Base-by-base conservation (phyloP, 306 rosid species). In the Casuarina glauca region DNA sequence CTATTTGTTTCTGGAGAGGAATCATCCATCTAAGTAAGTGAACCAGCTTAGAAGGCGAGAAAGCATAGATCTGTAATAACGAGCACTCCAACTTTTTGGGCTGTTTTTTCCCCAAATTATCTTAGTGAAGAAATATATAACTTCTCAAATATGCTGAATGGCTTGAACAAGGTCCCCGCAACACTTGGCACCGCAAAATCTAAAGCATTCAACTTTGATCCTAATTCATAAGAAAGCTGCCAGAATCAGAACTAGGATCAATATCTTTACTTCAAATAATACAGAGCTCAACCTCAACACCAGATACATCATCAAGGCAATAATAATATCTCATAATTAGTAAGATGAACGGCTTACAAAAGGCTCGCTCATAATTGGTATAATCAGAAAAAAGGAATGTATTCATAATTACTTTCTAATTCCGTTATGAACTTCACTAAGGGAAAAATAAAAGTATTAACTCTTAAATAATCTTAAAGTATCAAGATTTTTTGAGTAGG, bases 21-120 rank as follows among this genome's bases (percentile, higher is more conserved):
- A 83, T 74, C 91, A 82, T 91, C 96, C 96, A 89, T 91, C 83
- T 91, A 89, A 78, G 79, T 79, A 79, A 76, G 62, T 67, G 74
- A 79, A 62, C 83, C 83, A 73, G 80, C 76, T 77, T 51, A 75
- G 62, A 86, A 69, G 74, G 73, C 53, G n/a, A 79, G 46, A 82
- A 75, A 70, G 85, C 91, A 87, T 89, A 84, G 89, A 84, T 70
- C 72, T 74, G 70, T 52, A 53, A 39, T n/a, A 38, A 75, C 53
- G 57, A 78, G 53, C 72, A 69, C 75, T 84, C 75, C 78, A 19
- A 67, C 32, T 71, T 72, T 77, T 74, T 43, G 52, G 55, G 80
- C 54, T 54, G 75, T 86, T 78, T 74, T 72, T 9, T 9, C 51
- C 80, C 74, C 74, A 51, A 69, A 60, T 72, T 75, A 74, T 61